Percentiles rank a stretch among this genome's conserved stretches.
Evolutionary conservation across 2,329 filamentous ascomycete genomes (phyloP).

Genomic region (Lomentospora prolificans): DNA sequence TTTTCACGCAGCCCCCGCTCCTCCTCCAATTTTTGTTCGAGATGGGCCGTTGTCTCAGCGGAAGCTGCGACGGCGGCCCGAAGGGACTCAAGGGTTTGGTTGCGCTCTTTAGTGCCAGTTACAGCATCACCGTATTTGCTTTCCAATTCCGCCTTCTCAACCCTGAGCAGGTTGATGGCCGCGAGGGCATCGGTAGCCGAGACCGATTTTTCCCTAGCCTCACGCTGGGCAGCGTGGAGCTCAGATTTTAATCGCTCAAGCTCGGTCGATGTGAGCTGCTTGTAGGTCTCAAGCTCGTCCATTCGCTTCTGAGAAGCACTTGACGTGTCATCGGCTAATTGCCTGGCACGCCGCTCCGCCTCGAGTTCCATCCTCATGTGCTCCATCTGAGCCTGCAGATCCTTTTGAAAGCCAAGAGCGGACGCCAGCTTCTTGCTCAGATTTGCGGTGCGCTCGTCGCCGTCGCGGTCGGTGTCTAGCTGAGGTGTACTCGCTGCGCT

Average conservation of each 20-base stretch:
- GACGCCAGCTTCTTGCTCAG: constrained; percentile 75
- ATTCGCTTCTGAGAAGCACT: constrained; percentile 75
- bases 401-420: constrained; percentile 67
- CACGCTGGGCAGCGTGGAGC: constrained; percentile 68
- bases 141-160: constrained; percentile 77
- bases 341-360: constrained; percentile 69
- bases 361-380: constrained; percentile 60
- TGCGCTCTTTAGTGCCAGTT: constrained; percentile 59
- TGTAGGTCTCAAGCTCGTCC: constrained; percentile 71
- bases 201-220: constrained; percentile 73
- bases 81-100: constrained; percentile 62
- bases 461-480: constrained; percentile 50
- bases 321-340: constrained; percentile 80
- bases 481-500: constrained; percentile 54
- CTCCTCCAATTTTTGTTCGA: constrained; percentile 76
- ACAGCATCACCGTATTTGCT: constrained; percentile 57
- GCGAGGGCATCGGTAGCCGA: constrained; percentile 66
- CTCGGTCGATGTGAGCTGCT: constrained; percentile 75
- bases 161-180: constrained; percentile 60
- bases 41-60: constrained; percentile 60
- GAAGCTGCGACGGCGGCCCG: constrained; percentile 71
- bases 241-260: constrained; percentile 78
- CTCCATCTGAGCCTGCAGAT: constrained; percentile 70
- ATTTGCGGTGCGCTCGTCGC: constrained; percentile 52
- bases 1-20: constrained; percentile 67